Percentiles rank a stretch among this genome's conserved stretches.
These are phyloP conservation scores for Gypsophila paniculata DNA, from an alignment of 179 eudicot genomes.

Conservation along the genomic window DNA sequence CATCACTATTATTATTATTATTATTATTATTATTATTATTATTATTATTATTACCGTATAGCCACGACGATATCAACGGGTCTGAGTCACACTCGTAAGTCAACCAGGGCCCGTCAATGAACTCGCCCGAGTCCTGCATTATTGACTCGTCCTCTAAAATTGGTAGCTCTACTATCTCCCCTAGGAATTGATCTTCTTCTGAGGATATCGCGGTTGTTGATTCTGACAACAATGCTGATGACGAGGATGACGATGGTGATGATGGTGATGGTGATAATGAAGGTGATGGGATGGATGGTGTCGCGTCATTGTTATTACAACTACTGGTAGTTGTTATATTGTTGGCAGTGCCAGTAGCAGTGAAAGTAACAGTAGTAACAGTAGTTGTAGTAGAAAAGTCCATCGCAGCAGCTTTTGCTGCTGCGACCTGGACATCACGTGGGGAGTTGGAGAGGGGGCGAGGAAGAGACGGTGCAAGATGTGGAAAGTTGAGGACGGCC, in stretches of 20 bases:
- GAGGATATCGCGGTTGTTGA: not conserved
- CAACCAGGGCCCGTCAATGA: constrained; percentile 28
- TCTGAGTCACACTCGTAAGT: constrained; percentile 32
- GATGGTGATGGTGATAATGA: constrained; percentile 1
- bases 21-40: constrained; percentile 15
- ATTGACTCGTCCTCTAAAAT: constrained; percentile 35
- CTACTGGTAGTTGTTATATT: not conserved
- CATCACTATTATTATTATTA: constrained; percentile 16
- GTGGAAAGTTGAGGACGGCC: constrained; percentile 69
- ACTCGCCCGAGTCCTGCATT: constrained; percentile 41
- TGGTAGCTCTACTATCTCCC: constrained; percentile 61
- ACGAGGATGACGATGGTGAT: constrained; percentile 2
- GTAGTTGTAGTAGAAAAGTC: constrained; percentile 10
- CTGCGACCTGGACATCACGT: constrained; percentile 63
- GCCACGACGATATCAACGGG: constrained; percentile 26
- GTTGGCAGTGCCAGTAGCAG: not conserved
- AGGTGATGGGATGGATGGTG: not conserved
- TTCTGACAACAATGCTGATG: constrained; percentile 16
- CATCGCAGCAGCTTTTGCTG: constrained; percentile 58
- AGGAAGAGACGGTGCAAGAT: constrained; percentile 42
- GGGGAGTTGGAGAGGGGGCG: constrained; percentile 56
- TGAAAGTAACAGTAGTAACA: not conserved
- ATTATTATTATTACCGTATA: constrained; percentile 19
- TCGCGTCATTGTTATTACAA: constrained; percentile 1
- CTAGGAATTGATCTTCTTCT: constrained; percentile 38